Conservation (phyloP, 768 basidiomycete genomes). For the Trametes gibbosa region DNA sequence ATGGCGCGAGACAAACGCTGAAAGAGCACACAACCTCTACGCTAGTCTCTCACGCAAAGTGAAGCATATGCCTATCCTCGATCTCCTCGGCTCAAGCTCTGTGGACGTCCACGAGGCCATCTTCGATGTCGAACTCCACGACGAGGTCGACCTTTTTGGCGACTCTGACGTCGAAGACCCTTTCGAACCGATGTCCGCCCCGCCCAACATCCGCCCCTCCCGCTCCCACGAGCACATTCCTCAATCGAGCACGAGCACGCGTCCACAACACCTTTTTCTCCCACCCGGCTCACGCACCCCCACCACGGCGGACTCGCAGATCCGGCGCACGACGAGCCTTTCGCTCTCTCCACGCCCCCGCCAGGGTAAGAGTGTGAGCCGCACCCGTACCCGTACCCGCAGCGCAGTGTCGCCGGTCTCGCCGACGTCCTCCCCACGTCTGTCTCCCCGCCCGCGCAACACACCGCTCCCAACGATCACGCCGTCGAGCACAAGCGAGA, state of each 20-base stretch:
- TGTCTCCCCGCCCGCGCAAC: conserved; percentile 25
- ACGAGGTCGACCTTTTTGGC: conserved; percentile 48
- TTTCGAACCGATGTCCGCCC: conserved; percentile 12
- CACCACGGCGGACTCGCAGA: conserved; percentile 1
- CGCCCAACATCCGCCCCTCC: conserved; percentile 6
- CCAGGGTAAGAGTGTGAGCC: neutral
- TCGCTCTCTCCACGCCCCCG: conserved; percentile 21
- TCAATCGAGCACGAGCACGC: neutral
- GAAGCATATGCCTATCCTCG: conserved; percentile 71
- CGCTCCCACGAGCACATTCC: conserved; percentile 17
- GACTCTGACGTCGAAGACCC: conserved; percentile 46
- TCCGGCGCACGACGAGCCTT: conserved; percentile 21
- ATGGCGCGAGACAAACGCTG: conserved; percentile 50
- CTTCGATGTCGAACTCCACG: conserved; percentile 62
- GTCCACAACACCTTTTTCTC: neutral
- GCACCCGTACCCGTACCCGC: conserved; percentile 8
- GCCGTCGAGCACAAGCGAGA: conserved; percentile 24
- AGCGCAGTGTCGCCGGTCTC: conserved; percentile 15
- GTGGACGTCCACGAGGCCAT: conserved; percentile 74
- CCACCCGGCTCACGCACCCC: conserved; percentile 1
- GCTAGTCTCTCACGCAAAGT: conserved; percentile 67
- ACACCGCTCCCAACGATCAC: conserved; percentile 28
- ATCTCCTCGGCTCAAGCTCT: conserved; percentile 69
- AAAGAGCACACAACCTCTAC: conserved; percentile 55
- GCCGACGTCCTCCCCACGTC: conserved; percentile 14